A percentile compares a stretch with the other conserved stretches of the same genome.
Conservation (phyloP, 805 yeast genomes). For the Monosporozyma servazzii region DNA sequence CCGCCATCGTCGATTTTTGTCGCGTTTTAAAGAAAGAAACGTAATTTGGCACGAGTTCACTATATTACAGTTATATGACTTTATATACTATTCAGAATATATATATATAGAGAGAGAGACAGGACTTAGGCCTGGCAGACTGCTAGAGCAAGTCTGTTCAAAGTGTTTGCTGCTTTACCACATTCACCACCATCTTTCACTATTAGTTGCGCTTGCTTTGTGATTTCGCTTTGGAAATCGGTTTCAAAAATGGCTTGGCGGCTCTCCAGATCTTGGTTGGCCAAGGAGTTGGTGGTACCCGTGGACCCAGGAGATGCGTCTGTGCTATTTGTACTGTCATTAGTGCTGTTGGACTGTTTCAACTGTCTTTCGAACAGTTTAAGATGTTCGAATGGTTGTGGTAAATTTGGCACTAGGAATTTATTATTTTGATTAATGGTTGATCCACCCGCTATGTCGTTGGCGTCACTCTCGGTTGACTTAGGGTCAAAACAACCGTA, state of each 20-base stretch:
- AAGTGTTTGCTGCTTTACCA: conserved; percentile 41
- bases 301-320: neutral
- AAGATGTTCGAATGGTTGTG: conserved; percentile 58
- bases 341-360: conserved; percentile 17
- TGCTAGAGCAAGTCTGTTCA: conserved; percentile 14
- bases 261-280: conserved; percentile 19
- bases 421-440: conserved; percentile 10
- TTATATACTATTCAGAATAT: neutral
- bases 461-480: neutral
- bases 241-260: conserved; percentile 37
- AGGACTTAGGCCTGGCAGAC: neutral
- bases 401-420: conserved; percentile 45
- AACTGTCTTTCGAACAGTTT: conserved; percentile 45
- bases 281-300: conserved; percentile 4
- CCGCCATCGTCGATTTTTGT: neutral
- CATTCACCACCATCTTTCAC: conserved; percentile 66
- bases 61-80: neutral
- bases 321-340: neutral
- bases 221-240: conserved; percentile 41
- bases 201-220: conserved; percentile 40
- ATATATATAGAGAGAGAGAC: neutral
- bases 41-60: neutral
- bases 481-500: conserved; percentile 29
- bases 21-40: neutral
- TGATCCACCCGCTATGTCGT: neutral